Base-by-base conservation (phyloP, 2,329 filamentous ascomycete genomes). In the Penicillium sp. region DNA sequence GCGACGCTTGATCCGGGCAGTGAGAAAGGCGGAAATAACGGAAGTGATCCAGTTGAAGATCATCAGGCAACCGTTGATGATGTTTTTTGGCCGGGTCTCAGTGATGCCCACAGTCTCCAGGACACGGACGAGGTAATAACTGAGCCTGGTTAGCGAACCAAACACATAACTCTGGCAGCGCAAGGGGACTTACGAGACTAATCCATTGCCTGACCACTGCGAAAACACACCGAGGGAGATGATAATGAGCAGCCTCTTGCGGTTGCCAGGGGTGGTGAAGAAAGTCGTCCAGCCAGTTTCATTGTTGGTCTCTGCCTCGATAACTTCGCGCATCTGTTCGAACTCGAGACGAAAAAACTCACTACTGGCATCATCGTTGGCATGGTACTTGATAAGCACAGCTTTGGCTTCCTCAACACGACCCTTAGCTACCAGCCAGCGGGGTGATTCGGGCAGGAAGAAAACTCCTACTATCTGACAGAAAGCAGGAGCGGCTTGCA, bases 401-500 rank as follows among this genome's bases (percentile, higher is more conserved):
- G 16, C 18, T 14, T 14, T 22, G 7, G 40, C 40, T 42, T 42
- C 18, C 10, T 42, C 40, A 5, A 5, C 7, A 5, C 18, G 16
- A 11, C 40, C 40, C 18, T 22, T 24, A 4, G 18, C 11, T 4
- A 42, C 24, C 18, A 42, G 22, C 40, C 40, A 42, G 5, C 40
- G 40, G 5, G 40, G 40, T 2, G 40, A 42, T 2, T 42, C 40
- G 40, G 40, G 40, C 0, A 34, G 7, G 32, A 10, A 34, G 7
- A 11, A 10, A 4, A 34, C 32, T 2, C 32, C 32, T 9, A 61
- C 61, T 47, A 87, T 71, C 1, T 87, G 74, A 1, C 80, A 50
- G 3, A 85, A 59, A 0, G 87, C 77, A 1, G 83, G 83, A 0
- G 85, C 67, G 29, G 86, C 86, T 63, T 88, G 85, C 64, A 87